Percentiles rank a stretch among this genome's conserved stretches.
These are phyloP conservation scores for Leucosporidium yakuticum DNA, from an alignment of 768 basidiomycete genomes.

Conservation along the genomic window DNA sequence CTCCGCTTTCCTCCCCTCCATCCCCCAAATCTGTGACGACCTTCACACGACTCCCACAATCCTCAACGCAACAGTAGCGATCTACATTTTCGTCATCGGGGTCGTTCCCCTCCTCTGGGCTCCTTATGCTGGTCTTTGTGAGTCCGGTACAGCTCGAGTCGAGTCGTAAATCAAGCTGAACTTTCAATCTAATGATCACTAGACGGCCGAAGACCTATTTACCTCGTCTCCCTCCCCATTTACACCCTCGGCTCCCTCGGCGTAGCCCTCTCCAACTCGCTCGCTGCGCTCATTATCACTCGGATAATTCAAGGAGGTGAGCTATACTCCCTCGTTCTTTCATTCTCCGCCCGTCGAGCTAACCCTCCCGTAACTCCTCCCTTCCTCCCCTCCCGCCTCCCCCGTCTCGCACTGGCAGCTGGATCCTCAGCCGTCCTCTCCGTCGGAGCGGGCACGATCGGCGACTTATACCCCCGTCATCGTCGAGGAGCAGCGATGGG, in stretches of 20 bases:
- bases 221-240: constrained; percentile 14
- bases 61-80: constrained; percentile 10
- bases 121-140: constrained; percentile 4
- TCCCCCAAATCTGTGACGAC: constrained; percentile 11
- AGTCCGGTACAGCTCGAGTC: background rate
- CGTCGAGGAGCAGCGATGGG: constrained; percentile 14
- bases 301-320: constrained; percentile 18
- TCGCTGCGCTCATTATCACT: constrained; percentile 12
- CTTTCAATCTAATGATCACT: background rate
- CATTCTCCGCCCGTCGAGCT: no score
- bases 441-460: constrained; percentile 22
- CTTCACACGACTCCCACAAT: constrained; percentile 4
- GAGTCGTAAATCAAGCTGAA: background rate
- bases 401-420: background rate
- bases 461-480: constrained; percentile 13
- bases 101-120: constrained; percentile 12
- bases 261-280: constrained; percentile 4
- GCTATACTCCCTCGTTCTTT: no score
- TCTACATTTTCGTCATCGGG: constrained; percentile 19
- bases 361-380: no score
- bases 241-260: constrained; percentile 18
- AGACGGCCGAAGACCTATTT: constrained; percentile 24
- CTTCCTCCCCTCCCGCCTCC: background rate
- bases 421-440: constrained; percentile 12
- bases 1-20: constrained; percentile 12